Evolutionary conservation across 2,329 filamentous ascomycete species (phyloP), one percentile per base, ranked within the genome.

Genomic region (Trichoderma sp.): DNA sequence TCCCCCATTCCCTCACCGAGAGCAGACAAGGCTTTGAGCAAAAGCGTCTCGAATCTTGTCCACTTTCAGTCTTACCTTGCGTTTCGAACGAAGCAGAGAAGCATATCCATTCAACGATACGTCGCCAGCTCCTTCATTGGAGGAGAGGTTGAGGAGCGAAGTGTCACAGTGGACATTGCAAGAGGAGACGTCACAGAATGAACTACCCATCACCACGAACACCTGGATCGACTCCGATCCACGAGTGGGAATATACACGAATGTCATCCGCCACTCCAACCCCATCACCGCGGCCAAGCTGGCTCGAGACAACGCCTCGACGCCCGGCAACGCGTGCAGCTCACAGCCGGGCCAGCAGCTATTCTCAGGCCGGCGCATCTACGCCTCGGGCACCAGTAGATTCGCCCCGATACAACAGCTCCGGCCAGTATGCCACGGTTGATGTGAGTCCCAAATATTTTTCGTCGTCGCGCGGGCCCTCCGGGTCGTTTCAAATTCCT

Each of bases 401-500:
- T 81, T 91, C 89, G 77, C 89, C 89, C 77, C 88, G 89, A 80
- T 91, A 89, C 86, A 90, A 88, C 83, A 91, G 89, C 87, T 87
- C 86, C 82, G 89, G 89, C 83, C 86, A 89, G 82, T 91, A 91
- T 86, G 89, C 88, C 85, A 91, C 89, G 85, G 89, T 88, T 85
- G 89, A 91, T 91, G 89, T 91, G 89, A 91, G 89, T 91, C 84
- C 84, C 80, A 88, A 88, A 84, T 81, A 84, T 84, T 87, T 85
- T 83, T 87, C 85, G 81, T 84, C 86, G 79, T 85, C 83, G 81
- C 84, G 84, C 82, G 84, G 84, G 80, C 81, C 80, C 78, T 83
- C 81, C 77, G 81, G 80, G 79, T 81, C 81, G 72, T 82, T 79
- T 79, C 80, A 81, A 78, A 75, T 81, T 65, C 77, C 82, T 62